phyloP scores from a whole-genome alignment of 2,329 filamentous ascomycete species.

The Talaromyces pinophilus region DNA sequence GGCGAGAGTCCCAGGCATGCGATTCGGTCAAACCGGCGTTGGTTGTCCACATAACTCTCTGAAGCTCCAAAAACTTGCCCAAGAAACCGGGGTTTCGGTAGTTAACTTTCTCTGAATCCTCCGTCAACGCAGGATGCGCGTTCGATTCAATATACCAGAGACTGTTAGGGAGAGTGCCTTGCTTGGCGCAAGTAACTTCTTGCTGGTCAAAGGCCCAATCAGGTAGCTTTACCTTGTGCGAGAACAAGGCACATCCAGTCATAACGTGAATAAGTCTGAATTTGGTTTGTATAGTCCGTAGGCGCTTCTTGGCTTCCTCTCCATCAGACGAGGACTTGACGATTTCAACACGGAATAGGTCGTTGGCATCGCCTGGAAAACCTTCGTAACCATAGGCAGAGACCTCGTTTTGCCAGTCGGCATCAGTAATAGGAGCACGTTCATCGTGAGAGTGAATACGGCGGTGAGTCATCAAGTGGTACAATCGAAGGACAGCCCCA shows the following conservation, averaged over 20 bases:
- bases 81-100: conserved; percentile 94
- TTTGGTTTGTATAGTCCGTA: conserved; percentile 94
- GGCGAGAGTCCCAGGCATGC: conserved; percentile 96
- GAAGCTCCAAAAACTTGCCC: conserved; percentile 95
- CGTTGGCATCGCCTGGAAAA: conserved; percentile 95
- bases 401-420: conserved; percentile 92
- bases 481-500: conserved; percentile 77
- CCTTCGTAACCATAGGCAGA: conserved; percentile 97
- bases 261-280: conserved; percentile 94
- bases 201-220: conserved; percentile 98
- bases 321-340: conserved; percentile 84
- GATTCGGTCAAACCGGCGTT: conserved; percentile 96
- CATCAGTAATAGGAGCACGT: conserved; percentile 79
- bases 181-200: conserved; percentile 94
- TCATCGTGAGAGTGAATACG: conserved; percentile 94
- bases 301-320: conserved; percentile 73
- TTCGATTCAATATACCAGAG: conserved; percentile 97
- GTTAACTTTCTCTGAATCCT: conserved; percentile 87
- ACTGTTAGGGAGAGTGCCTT: conserved; percentile 91
- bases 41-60: conserved; percentile 98
- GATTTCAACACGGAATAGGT: conserved; percentile 93
- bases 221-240: conserved; percentile 97
- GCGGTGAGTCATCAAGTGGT: conserved; percentile 79
- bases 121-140: conserved; percentile 73
- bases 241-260: conserved; percentile 95